A percentile compares a stretch with the other conserved stretches of the same genome.
phyloP scores from a whole-genome alignment of 2,329 filamentous ascomycete genomes.

The Thielaviopsis ethacetica region DNA sequence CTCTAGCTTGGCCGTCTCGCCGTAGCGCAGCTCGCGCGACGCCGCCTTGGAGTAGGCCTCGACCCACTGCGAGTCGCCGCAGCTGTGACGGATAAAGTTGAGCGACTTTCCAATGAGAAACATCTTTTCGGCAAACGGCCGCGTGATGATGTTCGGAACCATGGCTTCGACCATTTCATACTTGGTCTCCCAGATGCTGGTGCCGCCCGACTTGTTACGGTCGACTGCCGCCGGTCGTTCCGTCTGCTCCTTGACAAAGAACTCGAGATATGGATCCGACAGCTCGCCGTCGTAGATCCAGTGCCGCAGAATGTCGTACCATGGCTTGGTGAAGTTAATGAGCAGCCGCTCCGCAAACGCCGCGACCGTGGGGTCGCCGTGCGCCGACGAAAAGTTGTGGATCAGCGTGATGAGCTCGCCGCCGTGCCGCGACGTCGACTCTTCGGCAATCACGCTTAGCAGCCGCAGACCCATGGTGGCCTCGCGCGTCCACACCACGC shows the following conservation, averaged over 20 bases:
- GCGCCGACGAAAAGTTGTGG: conserved; percentile 80
- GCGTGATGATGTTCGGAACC: conserved; percentile 75
- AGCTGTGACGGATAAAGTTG: conserved; percentile 95
- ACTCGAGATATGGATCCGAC: conserved; percentile 88
- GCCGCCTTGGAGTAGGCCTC: conserved; percentile 86
- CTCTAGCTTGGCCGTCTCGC: conserved; percentile 81
- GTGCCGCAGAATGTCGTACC: conserved; percentile 87
- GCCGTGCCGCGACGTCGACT: conserved; percentile 66
- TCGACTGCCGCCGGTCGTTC: conserved; percentile 30
- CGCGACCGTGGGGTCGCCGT: conserved; percentile 88
- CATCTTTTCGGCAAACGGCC: conserved; percentile 88
- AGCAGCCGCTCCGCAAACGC: conserved; percentile 84
- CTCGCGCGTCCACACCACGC: conserved; percentile 93
- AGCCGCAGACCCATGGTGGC: conserved; percentile 87
- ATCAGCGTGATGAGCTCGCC: conserved; percentile 89
- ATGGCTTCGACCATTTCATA: conserved; percentile 39
- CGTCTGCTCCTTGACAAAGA: conserved; percentile 66
- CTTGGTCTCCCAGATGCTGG: conserved; percentile 79
- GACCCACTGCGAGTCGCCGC: conserved; percentile 86
- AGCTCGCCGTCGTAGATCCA: conserved; percentile 99
- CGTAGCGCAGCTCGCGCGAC: conserved; percentile 81
- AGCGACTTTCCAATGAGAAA: conserved; percentile 95
- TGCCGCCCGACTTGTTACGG: conserved; percentile 38
- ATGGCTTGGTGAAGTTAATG: conserved; percentile 74
- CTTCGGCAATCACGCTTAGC: conserved; percentile 88